Evolutionary conservation across 129 eudicot genomes (phyloP).

Genomic region (Flaveria sonorensis): DNA sequence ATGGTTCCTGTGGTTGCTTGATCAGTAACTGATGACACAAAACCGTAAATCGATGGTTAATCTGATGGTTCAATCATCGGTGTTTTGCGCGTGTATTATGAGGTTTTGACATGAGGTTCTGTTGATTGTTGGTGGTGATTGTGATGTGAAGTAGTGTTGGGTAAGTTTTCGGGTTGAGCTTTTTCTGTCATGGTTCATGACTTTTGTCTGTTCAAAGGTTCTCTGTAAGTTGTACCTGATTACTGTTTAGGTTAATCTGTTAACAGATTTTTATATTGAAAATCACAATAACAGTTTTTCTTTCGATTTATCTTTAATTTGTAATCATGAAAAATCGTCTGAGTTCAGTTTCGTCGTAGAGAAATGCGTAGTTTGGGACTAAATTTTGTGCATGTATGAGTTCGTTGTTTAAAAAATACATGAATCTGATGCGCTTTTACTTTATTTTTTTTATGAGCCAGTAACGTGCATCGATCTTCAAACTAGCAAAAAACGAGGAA

Average conservation of each 20-base stretch:
- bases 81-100: not conserved
- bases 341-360: too few relatives aligned
- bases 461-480: too few relatives aligned
- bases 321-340: too few relatives aligned
- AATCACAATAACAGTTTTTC: too few relatives aligned
- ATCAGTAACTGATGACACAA: conserved; percentile 39
- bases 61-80: not conserved
- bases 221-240: not conserved
- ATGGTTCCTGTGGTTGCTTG: conserved; percentile 67
- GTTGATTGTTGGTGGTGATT: not conserved
- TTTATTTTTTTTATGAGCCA: too few relatives aligned
- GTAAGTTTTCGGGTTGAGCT: not conserved
- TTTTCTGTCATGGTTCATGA: not conserved
- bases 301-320: too few relatives aligned
- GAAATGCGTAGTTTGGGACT: too few relatives aligned
- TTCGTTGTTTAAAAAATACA: too few relatives aligned
- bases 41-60: not conserved
- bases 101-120: not conserved
- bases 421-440: too few relatives aligned
- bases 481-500: too few relatives aligned
- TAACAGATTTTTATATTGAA: not conserved
- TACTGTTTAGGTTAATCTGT: conserved; percentile 16
- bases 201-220: conserved; percentile 21
- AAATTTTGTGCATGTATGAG: too few relatives aligned
- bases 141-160: not conserved